These are phyloP conservation scores for Neurospora pannonica DNA, from an alignment of 495 filamentous ascomycete species.

Conservation along the genomic window DNA sequence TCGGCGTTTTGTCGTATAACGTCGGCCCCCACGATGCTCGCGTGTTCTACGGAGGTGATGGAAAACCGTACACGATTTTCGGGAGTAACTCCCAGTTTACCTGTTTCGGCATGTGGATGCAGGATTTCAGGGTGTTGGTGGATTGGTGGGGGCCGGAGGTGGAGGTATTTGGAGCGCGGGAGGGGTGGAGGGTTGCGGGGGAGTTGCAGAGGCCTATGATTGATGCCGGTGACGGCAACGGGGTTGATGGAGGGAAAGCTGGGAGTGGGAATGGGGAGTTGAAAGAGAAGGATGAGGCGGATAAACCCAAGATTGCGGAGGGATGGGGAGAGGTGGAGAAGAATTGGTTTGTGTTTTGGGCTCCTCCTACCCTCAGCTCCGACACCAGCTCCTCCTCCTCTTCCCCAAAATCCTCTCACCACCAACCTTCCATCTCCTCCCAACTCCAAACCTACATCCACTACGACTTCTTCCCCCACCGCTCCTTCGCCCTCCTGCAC, in stretches of 20 bases:
- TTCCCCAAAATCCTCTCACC: background rate
- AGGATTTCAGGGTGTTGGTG: constrained; percentile 39
- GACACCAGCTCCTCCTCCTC: no score
- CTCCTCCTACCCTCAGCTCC: constrained; percentile 4
- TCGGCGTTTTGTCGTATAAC: constrained; percentile 25
- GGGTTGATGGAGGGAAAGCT: no score
- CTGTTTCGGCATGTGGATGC: constrained; percentile 44
- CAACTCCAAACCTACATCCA: constrained; percentile 32
- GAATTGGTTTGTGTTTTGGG: constrained; percentile 52
- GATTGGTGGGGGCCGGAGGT: constrained; percentile 22
- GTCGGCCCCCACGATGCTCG: constrained; percentile 44
- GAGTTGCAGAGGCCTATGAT: constrained; percentile 38
- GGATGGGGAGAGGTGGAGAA: constrained; percentile 35
- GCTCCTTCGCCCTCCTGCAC: constrained; percentile 34
- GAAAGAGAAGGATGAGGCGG: background rate
- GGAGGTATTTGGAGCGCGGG: background rate
- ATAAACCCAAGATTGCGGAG: background rate
- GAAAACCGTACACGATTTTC: constrained; percentile 33
- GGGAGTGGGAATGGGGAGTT: background rate
- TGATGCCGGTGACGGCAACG: background rate
- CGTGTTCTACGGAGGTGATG: constrained; percentile 39
- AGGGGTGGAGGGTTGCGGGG: constrained; percentile 27
- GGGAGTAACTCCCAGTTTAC: constrained; percentile 40
- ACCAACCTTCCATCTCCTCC: background rate
- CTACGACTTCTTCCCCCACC: constrained; percentile 37